A percentile compares a stretch with the other conserved stretches of the same genome.
phyloP scores from a whole-genome alignment of 257 asterid genomes.

The Eustoma russellianum region DNA sequence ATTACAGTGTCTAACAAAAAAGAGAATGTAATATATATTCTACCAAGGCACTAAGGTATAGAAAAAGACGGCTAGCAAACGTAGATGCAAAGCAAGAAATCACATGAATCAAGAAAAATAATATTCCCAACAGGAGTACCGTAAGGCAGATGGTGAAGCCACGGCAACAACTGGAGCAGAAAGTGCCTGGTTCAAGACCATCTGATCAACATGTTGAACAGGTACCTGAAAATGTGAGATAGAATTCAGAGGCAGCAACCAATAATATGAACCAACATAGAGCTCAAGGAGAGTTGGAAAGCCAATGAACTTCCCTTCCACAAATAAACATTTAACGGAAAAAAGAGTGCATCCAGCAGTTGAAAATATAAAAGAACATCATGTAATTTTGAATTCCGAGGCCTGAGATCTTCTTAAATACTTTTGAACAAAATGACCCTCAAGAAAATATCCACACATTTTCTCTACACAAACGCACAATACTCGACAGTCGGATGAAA shows the following conservation, averaged over 20 bases:
- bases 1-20: background rate
- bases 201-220: conserved; percentile 42
- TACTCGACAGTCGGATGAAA: no score
- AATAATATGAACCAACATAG: background rate
- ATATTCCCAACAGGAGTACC: conserved; percentile 22
- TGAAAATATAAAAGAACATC: no score
- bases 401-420: no score
- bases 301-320: no score
- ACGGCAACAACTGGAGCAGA: conserved; percentile 70
- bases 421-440: no score
- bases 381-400: no score
- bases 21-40: background rate
- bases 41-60: no score
- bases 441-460: no score
- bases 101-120: no score
- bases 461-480: no score
- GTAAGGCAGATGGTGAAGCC: conserved; percentile 79
- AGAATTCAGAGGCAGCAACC: conserved; percentile 7
- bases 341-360: background rate
- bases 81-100: no score
- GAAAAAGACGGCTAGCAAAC: no score
- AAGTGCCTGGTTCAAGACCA: conserved; percentile 44
- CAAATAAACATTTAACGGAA: background rate
- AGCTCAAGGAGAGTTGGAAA: background rate
- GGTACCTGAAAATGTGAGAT: conserved; percentile 37